These are phyloP conservation scores for Alternaria incomplexa DNA, from an alignment of 2,329 filamentous ascomycete species.

Conservation along the genomic window DNA sequence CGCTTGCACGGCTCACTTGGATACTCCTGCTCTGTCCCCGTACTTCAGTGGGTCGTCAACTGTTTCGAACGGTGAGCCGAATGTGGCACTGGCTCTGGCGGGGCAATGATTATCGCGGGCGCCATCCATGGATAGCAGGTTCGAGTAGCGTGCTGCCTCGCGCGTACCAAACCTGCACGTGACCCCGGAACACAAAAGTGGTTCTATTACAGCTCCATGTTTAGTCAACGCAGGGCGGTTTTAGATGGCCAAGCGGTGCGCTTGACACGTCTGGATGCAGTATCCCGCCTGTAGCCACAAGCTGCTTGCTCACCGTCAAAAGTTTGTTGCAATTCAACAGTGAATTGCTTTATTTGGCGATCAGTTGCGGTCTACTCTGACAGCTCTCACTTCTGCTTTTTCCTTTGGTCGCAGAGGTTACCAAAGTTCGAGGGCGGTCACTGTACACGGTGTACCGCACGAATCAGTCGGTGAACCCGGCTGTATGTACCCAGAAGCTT, in stretches of 20 bases:
- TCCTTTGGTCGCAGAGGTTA: constrained; percentile 1
- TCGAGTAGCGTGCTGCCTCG: background rate
- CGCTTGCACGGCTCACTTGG: background rate
- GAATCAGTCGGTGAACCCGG: background rate
- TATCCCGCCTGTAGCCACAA: background rate
- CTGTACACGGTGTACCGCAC: constrained; percentile 9
- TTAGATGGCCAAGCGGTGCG: background rate
- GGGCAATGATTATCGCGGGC: constrained; percentile 9
- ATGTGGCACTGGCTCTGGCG: constrained; percentile 14
- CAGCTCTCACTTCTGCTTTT: constrained; percentile 13
- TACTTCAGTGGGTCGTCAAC: constrained; percentile 1
- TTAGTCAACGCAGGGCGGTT: constrained; percentile 1
- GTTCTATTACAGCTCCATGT: constrained; percentile 18
- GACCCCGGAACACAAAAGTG: background rate
- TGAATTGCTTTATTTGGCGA: constrained; percentile 15
- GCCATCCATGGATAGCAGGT: background rate
- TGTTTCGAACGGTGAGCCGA: constrained; percentile 13
- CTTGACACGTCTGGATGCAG: constrained; percentile 7
- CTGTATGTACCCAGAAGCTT: background rate
- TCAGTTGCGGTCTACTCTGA: constrained; percentile 21
- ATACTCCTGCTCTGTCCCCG: background rate
- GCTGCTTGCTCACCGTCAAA: background rate
- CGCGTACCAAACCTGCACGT: constrained; percentile 1
- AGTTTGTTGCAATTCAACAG: constrained; percentile 4
- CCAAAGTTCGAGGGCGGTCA: constrained; percentile 2